Evolutionary conservation across 2,329 filamentous ascomycete genomes (phyloP), one percentile per base, ranked within the genome.

Genomic region (Colletotrichum sp.): DNA sequence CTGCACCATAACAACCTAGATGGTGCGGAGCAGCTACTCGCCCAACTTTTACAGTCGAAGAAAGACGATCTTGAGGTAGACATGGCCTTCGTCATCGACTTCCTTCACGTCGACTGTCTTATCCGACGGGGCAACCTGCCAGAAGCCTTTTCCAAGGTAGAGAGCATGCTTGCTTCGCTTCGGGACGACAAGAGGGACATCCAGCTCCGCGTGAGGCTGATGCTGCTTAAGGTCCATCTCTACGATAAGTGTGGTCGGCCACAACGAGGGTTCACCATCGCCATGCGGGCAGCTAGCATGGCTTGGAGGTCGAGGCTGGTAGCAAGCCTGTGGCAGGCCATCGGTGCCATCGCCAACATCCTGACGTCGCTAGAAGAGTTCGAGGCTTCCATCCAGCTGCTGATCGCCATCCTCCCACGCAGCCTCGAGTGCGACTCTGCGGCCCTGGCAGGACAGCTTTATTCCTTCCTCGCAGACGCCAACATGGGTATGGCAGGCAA

Each of bases 401-500:
- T 97, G 6, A 87, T 91, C 67, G 92, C 92, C 2, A 89, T 94
- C 10, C 88, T 98, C 75, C 96, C 96, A 6, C 93, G 95, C 77
- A 91, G 94, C 27, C 87, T 97, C 2, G 95, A 97, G 83, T 91
- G 91, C 66, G 91, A 93, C 67, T 91, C 94, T 62, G 86, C 89
- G 2, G 87, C 87, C 62, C 86, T 95, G 16, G 88, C 89, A 0
- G 95, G 93, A 0, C 88, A 87, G 27, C 88, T 95, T 22, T 96
- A 96, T 82, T 90, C 91, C 2, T 84, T 91, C 27, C 89, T 97
- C 5, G 94, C 91, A 0, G 95, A 98, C 81, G 93, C 94, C 0
- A 91, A 93, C 79, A 94, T 98, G 87, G 96, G 96, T 0, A 85
- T 94, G 76, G 95, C 95, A 0, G 93, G 95, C 43, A 81, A 86